Evolutionary conservation across 345 rosid species (phyloP).

Genomic region (Brassica rapa): DNA sequence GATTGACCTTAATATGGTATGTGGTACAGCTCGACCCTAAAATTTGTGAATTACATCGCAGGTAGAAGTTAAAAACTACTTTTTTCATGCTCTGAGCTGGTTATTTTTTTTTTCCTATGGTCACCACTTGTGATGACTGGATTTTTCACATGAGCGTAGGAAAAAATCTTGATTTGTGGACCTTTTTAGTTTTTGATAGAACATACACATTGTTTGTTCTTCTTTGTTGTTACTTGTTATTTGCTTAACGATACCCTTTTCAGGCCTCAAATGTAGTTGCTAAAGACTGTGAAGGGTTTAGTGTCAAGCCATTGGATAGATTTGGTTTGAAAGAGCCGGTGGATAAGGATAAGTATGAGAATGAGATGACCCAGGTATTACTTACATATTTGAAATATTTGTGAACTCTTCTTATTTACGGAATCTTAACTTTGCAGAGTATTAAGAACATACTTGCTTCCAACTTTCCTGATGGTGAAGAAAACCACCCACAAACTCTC

Average conservation of each 20-base stretch:
- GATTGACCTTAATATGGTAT: constrained; percentile 53
- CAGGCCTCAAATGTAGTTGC: constrained; percentile 28
- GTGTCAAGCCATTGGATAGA: constrained; percentile 4
- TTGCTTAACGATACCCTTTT: constrained; percentile 22
- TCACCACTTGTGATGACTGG: constrained; percentile 12
- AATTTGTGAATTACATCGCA: background rate
- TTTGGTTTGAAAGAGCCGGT: constrained; percentile 34
- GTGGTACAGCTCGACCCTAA: constrained; percentile 13
- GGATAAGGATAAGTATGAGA: constrained; percentile 47
- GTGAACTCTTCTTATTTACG: constrained; percentile 6
- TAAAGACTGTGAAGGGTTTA: constrained; percentile 19
- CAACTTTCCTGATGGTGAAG: constrained; percentile 61
- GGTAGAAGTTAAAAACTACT: background rate
- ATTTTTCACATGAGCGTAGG: background rate
- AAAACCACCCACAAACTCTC: constrained; percentile 55
- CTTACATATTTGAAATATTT: background rate
- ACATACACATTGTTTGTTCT: constrained; percentile 19
- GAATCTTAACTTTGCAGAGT: constrained; percentile 53
- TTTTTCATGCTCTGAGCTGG: background rate
- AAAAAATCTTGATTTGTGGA: background rate
- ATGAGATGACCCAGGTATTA: constrained; percentile 69
- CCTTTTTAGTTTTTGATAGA: constrained; percentile 3
- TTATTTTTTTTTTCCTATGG: background rate
- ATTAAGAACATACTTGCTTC: constrained; percentile 68
- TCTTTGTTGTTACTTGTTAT: constrained; percentile 13